A percentile compares a stretch with the other conserved stretches of the same genome.
Conservation (phyloP, 116 monocot species). For the Posidonia oceanica region DNA sequence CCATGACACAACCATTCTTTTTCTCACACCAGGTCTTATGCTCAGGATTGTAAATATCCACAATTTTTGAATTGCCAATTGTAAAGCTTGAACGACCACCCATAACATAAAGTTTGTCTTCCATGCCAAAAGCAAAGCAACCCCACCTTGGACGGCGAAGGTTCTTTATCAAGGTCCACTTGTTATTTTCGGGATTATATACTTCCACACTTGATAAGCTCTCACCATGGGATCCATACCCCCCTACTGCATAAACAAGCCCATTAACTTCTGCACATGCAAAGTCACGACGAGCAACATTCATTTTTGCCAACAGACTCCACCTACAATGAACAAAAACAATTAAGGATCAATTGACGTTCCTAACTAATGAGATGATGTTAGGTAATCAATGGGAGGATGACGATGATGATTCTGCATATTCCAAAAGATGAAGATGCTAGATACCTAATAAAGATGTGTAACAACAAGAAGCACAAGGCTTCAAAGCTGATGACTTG, state of each 20-base stretch:
- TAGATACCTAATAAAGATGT: too few species aligned
- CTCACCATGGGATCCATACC: slow-evolving; percentile 53
- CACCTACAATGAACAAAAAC: slow-evolving; percentile 35
- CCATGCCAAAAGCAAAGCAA: slow-evolving; percentile 55
- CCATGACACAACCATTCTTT: slow-evolving; percentile 89
- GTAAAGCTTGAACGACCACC: slow-evolving; percentile 80
- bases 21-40: slow-evolving; percentile 39
- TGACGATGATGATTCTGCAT: too few species aligned
- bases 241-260: slow-evolving; percentile 55
- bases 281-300: slow-evolving; percentile 62
- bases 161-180: slow-evolving; percentile 51
- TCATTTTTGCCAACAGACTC: slow-evolving; percentile 59
- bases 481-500: too few species aligned
- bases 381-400: too few species aligned
- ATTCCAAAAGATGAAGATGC: too few species aligned
- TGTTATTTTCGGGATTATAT: slow-evolving; percentile 46
- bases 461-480: too few species aligned
- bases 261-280: slow-evolving; percentile 62
- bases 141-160: slow-evolving; percentile 72
- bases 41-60: slow-evolving; percentile 57
- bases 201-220: slow-evolving; percentile 61
- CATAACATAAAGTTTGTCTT: slow-evolving; percentile 66
- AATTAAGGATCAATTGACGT: too few species aligned
- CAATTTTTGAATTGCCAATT: slow-evolving; percentile 54
- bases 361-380: too few species aligned